Base-by-base conservation (phyloP, 2,329 filamentous ascomycete genomes). In the Pseudocercospora crystallina region DNA sequence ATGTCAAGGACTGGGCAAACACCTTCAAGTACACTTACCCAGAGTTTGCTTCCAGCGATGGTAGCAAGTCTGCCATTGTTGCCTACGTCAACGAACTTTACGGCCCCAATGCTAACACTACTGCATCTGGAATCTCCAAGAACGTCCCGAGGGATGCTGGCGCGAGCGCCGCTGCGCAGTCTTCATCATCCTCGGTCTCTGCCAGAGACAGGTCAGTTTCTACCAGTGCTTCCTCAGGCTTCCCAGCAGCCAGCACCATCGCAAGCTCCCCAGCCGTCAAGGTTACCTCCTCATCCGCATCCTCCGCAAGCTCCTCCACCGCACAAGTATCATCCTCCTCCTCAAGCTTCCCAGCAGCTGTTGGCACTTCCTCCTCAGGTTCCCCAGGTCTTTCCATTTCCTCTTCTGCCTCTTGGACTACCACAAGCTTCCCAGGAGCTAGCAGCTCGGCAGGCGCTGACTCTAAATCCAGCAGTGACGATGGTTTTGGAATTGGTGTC, bases 21-120 rank as follows among this genome's bases (percentile, higher is more conserved):
- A 73, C 73, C 2, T 86, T 94, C 68, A 83, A 83, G 12, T 92
- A 92, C 67, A 84, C 82, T 0, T 94, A 94, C 65, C 77, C 83
- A 0, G 88, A 92, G 58, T 80, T 83, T 39, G 61, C 75, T n/a
- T 71, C 67, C 57, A 68, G 60, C 57, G 69, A 63, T 56, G 71
- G 64, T 44, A 54, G 66, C 44, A 61, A 67, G 0, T 65, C 68
- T 2, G 67, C 76, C 1, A 76, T 91, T 58, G 51, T 38, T 15
- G 48, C 47, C 37, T 61, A 62, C 34, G 49, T 62, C 51, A 88
- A 87, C 63, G 70, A 65, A 1, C 71, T 86, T 0, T 86, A 87
- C 64, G 80, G 81, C n/a, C 42, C 59, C 17, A 53, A 47, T 33
- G 45, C 56, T 14, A 40, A 42, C 35, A 10, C 46, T 17, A 57